A percentile compares a stretch with the other conserved stretches of the same genome.
phyloP scores from a whole-genome alignment of 768 basidiomycete genomes.

The Nidularia pulvinata region DNA sequence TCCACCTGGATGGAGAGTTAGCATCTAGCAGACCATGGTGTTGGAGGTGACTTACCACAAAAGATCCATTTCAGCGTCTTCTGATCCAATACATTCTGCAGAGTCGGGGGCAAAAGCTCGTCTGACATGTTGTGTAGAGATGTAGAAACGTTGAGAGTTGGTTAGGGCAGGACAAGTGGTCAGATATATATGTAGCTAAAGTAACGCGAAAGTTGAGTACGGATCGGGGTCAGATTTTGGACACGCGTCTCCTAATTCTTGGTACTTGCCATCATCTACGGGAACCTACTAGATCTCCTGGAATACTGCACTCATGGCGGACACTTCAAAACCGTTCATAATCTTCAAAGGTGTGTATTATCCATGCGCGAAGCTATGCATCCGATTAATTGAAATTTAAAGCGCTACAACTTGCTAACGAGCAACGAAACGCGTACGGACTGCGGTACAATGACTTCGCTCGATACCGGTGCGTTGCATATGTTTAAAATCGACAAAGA shows the following conservation, averaged over 20 bases:
- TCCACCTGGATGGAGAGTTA: slow-evolving; percentile 60
- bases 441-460: slow-evolving; percentile 87
- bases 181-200: background rate
- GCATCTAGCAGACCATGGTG: slow-evolving; percentile 4
- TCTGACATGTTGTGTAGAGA: slow-evolving; percentile 43
- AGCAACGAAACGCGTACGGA: slow-evolving; percentile 90
- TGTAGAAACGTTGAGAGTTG: background rate
- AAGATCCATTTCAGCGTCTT: slow-evolving; percentile 97
- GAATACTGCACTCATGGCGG: slow-evolving; percentile 22
- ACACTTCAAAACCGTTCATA: slow-evolving; percentile 17
- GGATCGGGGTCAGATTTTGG: background rate
- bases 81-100: slow-evolving; percentile 96
- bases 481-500: background rate
- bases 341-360: slow-evolving; percentile 32
- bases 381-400: background rate
- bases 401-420: slow-evolving; percentile 86
- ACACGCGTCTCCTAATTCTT: slow-evolving; percentile 1
- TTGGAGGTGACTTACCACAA: slow-evolving; percentile 66
- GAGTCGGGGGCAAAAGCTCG: slow-evolving; percentile 72
- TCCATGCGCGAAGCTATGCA: background rate
- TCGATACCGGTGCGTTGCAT: slow-evolving; percentile 69
- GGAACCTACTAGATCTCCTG: slow-evolving; percentile 6
- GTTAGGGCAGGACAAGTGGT: background rate
- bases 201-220: background rate
- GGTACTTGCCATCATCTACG: slow-evolving; percentile 3